A percentile compares a stretch with the other conserved stretches of the same genome.
Evolutionary conservation across 768 basidiomycete species (phyloP).

Genomic region (Chalciporus sphaerocephalus): DNA sequence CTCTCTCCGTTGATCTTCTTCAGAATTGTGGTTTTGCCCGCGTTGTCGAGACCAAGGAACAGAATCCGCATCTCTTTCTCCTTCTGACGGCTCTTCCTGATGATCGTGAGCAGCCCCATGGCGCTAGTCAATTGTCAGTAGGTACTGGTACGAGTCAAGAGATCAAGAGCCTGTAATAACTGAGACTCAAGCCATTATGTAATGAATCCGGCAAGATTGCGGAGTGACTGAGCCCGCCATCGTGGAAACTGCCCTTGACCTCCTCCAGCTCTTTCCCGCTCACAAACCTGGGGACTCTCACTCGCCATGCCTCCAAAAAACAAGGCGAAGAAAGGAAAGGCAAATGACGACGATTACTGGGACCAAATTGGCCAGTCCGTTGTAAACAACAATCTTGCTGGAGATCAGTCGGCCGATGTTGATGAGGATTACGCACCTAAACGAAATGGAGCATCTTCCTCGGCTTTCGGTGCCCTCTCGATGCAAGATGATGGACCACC

Average conservation of each 20-base stretch:
- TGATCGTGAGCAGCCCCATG: slow-evolving; percentile 96
- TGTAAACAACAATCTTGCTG: slow-evolving; percentile 36
- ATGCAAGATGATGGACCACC: slow-evolving; percentile 41
- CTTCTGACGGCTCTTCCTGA: slow-evolving; percentile 91
- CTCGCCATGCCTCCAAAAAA: slow-evolving; percentile 49
- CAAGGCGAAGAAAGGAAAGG: slow-evolving; percentile 88
- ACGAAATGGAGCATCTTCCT: slow-evolving; percentile 37
- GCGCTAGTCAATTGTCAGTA: background rate
- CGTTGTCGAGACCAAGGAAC: slow-evolving; percentile 96
- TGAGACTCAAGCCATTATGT: too few relatives aligned
- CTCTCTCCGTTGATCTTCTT: slow-evolving; percentile 94
- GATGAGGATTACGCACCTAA: slow-evolving; percentile 40
- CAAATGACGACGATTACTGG: slow-evolving; percentile 75
- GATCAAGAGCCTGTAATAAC: too few relatives aligned
- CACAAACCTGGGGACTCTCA: background rate
- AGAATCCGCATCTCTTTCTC: slow-evolving; percentile 95
- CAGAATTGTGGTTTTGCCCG: slow-evolving; percentile 96
- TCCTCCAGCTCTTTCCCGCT: background rate
- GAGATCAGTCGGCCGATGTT: slow-evolving; percentile 31
- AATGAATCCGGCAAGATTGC: slow-evolving; percentile 16
- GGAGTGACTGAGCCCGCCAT: background rate
- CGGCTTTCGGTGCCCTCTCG: slow-evolving; percentile 47
- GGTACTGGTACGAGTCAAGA: too few relatives aligned
- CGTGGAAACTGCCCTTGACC: background rate
- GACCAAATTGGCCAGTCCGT: slow-evolving; percentile 60